phyloP scores from a whole-genome alignment of 129 eudicot genomes.

The Pseudognaphalium luteoalbum region DNA sequence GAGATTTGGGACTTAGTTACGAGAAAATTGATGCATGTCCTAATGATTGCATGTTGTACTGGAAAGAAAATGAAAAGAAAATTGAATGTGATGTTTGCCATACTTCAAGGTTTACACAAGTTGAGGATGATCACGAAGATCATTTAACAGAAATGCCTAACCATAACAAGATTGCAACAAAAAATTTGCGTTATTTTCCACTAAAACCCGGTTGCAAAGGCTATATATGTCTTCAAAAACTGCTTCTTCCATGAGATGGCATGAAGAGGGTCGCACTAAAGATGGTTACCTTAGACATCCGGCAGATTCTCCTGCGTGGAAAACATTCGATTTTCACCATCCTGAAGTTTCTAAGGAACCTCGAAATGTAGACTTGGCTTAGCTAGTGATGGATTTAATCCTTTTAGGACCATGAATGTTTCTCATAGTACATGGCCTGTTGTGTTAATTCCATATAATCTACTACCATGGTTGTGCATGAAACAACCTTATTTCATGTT shows the following conservation, averaged over 20 bases:
- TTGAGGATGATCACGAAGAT: not conserved
- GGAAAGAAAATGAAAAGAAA: not conserved
- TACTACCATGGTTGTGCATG: not conserved
- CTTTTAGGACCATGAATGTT: not conserved
- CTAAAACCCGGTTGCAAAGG: not conserved
- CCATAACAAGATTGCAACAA: slow-evolving; percentile 2
- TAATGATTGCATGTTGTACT: slow-evolving; percentile 14
- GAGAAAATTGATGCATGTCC: slow-evolving; percentile 11
- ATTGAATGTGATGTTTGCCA: not conserved
- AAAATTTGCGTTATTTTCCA: slow-evolving; percentile 1
- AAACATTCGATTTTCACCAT: slow-evolving; percentile 1
- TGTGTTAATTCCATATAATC: slow-evolving; percentile 4
- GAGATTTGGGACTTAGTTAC: slow-evolving; percentile 3
- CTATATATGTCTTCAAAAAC: not conserved
- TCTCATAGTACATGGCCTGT: not conserved
- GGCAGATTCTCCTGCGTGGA: not conserved
- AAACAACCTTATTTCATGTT: not conserved
- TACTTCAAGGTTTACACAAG: not conserved
- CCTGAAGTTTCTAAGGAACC: not conserved
- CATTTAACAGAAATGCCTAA: not conserved
- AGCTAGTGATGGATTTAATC: slow-evolving; percentile 6
- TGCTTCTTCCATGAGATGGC: slow-evolving; percentile 14
- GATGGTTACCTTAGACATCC: slow-evolving; percentile 7
- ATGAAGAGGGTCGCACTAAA: not conserved
- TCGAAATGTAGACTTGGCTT: slow-evolving; percentile 8